A percentile compares a stretch with the other conserved stretches of the same genome.
These are phyloP conservation scores for Geotrichum fermentans DNA, from an alignment of 1,139 yeast genomes.

Conservation along the genomic window DNA sequence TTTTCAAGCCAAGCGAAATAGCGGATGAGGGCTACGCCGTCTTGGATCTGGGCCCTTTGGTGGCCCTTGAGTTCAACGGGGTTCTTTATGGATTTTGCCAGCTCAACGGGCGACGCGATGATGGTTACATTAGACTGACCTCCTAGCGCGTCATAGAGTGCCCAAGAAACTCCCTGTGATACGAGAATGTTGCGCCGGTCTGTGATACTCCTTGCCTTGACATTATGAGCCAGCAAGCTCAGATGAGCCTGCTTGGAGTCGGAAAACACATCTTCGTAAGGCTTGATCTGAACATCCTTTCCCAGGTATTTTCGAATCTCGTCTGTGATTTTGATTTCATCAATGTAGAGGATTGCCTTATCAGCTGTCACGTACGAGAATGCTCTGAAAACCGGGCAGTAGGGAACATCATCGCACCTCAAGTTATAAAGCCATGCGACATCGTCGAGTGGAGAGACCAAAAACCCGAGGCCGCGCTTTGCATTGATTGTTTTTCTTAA, in stretches of 20 bases:
- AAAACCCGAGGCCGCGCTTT: conserved; percentile 45
- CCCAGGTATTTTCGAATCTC: conserved; percentile 35
- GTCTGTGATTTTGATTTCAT: conserved; percentile 57
- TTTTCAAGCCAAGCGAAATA: conserved; percentile 87
- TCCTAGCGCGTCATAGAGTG: conserved; percentile 54
- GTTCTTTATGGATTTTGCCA: conserved; percentile 76
- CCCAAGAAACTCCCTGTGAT: conserved; percentile 76
- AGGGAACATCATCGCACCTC: conserved; percentile 81
- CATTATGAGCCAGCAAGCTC: conserved; percentile 35
- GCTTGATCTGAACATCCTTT: conserved; percentile 33
- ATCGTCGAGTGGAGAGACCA: conserved; percentile 78
- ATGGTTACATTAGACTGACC: conserved; percentile 42
- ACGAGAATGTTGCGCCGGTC: conserved; percentile 45
- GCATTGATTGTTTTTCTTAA: conserved; percentile 44
- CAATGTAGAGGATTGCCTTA: conserved; percentile 57
- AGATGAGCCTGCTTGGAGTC: conserved; percentile 34
- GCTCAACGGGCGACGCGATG: conserved; percentile 57
- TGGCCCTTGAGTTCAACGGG: conserved; percentile 70
- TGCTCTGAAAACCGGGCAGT: conserved; percentile 85
- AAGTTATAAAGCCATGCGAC: conserved; percentile 89
- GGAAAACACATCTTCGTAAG: conserved; percentile 37
- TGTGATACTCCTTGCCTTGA: conserved; percentile 13
- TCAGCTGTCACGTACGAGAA: conserved; percentile 66
- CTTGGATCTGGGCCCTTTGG: conserved; percentile 71
- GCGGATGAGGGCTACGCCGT: conserved; percentile 77